A percentile compares a stretch with the other conserved stretches of the same genome.
Conservation (phyloP, 768 basidiomycete genomes). For the Tricholoma matsutake region DNA sequence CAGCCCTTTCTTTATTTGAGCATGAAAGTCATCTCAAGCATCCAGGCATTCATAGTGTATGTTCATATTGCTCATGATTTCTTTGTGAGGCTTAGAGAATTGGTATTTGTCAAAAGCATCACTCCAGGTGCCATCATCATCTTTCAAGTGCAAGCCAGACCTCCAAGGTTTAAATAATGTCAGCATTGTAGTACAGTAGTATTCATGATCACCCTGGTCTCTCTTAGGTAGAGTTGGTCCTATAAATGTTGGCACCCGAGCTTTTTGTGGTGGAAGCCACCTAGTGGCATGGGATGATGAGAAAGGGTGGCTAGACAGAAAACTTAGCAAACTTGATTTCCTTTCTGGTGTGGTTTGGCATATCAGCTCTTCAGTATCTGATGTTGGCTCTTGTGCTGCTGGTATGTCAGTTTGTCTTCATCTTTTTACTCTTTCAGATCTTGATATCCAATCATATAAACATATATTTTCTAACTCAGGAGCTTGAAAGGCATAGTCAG, state of each 20-base stretch:
- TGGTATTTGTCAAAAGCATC: constrained; percentile 2
- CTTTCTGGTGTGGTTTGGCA: too few relatives aligned
- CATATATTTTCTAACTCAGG: constrained; percentile 8
- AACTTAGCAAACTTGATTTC: constrained; percentile 1
- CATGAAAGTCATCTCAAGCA: constrained; percentile 27
- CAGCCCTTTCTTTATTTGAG: constrained; percentile 11
- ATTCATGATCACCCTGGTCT: constrained; percentile 29
- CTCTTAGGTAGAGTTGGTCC: constrained; percentile 21
- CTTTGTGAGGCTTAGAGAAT: constrained; percentile 8
- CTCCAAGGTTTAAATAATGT: constrained; percentile 22
- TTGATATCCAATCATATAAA: constrained; percentile 20
- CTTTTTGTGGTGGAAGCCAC: background rate
- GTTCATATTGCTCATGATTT: constrained; percentile 24
- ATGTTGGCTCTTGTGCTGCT: background rate
- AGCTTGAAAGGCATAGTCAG: constrained; percentile 19
- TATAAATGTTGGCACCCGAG: constrained; percentile 23
- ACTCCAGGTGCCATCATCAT: constrained; percentile 13
- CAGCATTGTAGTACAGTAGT: constrained; percentile 21
- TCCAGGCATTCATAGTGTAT: constrained; percentile 28
- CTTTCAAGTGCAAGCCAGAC: constrained; percentile 16
- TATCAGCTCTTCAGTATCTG: constrained; percentile 4
- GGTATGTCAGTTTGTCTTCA: background rate
- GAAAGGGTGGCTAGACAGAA: constrained; percentile 20
- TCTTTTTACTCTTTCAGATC: constrained; percentile 1
- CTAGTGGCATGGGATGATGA: constrained; percentile 15